Evolutionary conservation across 2,329 filamentous ascomycete genomes (phyloP).

Genomic region (Phaeoacremonium minimum): DNA sequence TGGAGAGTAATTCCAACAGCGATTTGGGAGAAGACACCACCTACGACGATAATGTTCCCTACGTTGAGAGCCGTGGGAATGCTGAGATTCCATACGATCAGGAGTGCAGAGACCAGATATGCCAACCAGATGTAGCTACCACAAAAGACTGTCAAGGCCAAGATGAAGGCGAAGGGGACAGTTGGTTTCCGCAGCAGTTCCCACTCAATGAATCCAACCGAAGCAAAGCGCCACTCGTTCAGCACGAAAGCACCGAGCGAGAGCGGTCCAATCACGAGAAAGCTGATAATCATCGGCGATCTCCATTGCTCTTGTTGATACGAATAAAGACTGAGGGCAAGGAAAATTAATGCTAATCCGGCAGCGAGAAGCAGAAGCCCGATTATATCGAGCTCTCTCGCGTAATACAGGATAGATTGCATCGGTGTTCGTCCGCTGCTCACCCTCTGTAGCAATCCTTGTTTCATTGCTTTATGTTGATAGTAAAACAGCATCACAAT

Average conservation of each 20-base stretch:
- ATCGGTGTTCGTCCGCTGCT: conserved; percentile 36
- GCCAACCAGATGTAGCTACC: conserved; percentile 30
- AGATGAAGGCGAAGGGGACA: conserved; percentile 29
- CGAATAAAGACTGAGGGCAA: conserved; percentile 59
- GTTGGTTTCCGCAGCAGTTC: conserved; percentile 28
- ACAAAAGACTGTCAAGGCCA: conserved; percentile 30
- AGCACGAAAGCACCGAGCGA: conserved; percentile 30
- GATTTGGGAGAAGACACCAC: conserved; percentile 26
- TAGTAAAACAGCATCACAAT: conserved; percentile 53
- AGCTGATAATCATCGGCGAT: conserved; percentile 34
- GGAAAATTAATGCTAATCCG: conserved; percentile 62
- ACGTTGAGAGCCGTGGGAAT: conserved; percentile 30
- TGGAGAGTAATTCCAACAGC: conserved; percentile 23
- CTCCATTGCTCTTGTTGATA: conserved; percentile 35
- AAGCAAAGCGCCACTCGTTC: conserved; percentile 32
- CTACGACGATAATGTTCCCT: conserved; percentile 30
- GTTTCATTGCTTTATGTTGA: conserved; percentile 53
- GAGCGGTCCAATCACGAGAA: conserved; percentile 30
- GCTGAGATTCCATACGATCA: conserved; percentile 30
- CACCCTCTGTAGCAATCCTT: conserved; percentile 41
- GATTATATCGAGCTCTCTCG: conserved; percentile 58
- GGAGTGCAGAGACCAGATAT: conserved; percentile 33
- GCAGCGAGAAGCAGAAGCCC: conserved; percentile 57
- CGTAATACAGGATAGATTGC: conserved; percentile 45
- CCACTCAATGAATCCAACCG: conserved; percentile 32